These are phyloP conservation scores for Puccinia coronata DNA, from an alignment of 1,284 basidiomycete species.

Conservation along the genomic window DNA sequence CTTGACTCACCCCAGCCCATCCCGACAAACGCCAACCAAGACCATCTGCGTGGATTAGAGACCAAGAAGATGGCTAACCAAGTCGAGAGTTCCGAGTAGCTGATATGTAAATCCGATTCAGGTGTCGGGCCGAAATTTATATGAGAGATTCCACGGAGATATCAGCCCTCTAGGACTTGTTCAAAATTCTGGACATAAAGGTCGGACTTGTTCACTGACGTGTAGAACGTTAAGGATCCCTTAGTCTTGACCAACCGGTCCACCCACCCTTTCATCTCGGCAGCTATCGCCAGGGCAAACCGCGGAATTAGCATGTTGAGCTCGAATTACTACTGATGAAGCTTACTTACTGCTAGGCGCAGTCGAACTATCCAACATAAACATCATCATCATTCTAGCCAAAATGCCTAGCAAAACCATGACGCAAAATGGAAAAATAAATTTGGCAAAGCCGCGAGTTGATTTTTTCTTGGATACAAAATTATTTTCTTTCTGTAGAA, in stretches of 20 bases:
- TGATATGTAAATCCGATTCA: not conserved
- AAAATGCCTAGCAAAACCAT: conserved; percentile 33
- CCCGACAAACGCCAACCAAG: conserved; percentile 23
- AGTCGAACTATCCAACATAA: conserved; percentile 28
- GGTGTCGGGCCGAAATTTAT: not conserved
- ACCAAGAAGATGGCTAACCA: conserved; percentile 17
- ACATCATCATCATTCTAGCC: conserved; percentile 45
- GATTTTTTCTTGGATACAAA: not conserved
- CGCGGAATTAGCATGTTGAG: not conserved
- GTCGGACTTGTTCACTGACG: not conserved
- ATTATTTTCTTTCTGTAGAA: not conserved
- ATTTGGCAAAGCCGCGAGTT: not conserved
- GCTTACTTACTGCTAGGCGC: conserved; percentile 30
- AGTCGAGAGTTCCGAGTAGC: conserved; percentile 26
- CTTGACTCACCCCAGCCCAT: conserved; percentile 27
- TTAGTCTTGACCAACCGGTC: conserved; percentile 2
- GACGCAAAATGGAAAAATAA: not conserved
- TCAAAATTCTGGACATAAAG: not conserved
- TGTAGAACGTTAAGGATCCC: conserved; percentile 35
- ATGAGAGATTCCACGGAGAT: not conserved
- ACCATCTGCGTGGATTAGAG: conserved; percentile 22
- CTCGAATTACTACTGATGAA: not conserved
- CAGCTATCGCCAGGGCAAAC: not conserved
- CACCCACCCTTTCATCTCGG: conserved; percentile 41
- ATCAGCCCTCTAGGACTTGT: not conserved